Conservation (phyloP, 2,329 filamentous ascomycete genomes). For the Cytospora piceae region DNA sequence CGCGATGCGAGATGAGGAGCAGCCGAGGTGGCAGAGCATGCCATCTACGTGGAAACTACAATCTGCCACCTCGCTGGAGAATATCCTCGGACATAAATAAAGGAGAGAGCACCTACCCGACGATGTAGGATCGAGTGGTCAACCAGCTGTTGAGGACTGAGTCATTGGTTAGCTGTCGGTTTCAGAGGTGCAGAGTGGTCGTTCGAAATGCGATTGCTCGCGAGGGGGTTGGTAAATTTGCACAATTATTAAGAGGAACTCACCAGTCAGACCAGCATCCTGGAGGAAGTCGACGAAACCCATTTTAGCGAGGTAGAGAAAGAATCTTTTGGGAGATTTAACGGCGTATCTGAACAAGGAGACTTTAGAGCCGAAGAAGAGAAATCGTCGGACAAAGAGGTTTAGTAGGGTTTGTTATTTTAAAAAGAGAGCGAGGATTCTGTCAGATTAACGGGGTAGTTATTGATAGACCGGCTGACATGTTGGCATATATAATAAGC, state of each 20-base stretch:
- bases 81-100: neutral
- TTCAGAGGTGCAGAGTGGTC: no score
- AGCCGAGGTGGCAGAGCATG: no score
- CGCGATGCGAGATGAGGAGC: no score
- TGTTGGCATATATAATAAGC: no score
- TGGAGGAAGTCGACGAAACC: conserved; percentile 37
- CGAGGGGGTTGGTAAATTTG: neutral
- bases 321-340: neutral
- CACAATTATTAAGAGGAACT: conserved; percentile 22
- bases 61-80: neutral
- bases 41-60: no score
- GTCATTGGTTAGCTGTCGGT: conserved; percentile 20
- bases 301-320: conserved; percentile 28
- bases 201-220: neutral
- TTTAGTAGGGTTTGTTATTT: no score
- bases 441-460: no score
- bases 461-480: no score
- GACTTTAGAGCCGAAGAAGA: neutral
- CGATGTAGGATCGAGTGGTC: conserved; percentile 71
- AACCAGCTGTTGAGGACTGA: conserved; percentile 68
- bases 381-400: no score
- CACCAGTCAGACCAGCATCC: conserved; percentile 35
- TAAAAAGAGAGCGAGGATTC: no score
- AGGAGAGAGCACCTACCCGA: conserved; percentile 65
- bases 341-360: no score